Conservation (phyloP, 2,329 filamentous ascomycete species). For the Ceratocystis papillata region DNA sequence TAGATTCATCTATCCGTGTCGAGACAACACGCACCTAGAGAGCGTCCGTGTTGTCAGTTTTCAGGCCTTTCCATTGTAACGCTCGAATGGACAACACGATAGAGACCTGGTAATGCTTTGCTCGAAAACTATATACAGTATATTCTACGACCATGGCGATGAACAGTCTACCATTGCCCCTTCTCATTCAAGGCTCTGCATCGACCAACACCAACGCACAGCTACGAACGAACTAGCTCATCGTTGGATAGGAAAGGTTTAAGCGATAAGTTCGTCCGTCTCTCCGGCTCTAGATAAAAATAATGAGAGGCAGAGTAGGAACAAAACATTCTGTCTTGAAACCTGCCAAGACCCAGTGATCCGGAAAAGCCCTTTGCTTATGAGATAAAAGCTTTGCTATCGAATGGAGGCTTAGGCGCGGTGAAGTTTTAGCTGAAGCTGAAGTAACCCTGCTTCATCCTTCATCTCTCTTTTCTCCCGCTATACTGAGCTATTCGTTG, state of each 20-base stretch:
- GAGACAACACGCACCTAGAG: neutral
- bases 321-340: neutral
- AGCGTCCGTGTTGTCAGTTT: neutral
- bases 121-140: no score
- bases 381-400: neutral
- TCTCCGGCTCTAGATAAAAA: neutral
- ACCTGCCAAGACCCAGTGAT: conserved; percentile 9
- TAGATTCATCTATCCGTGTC: neutral
- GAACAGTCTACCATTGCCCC: no score
- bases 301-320: neutral
- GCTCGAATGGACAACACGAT: no score
- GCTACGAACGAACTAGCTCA: neutral
- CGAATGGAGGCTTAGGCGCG: neutral
- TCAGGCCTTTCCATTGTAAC: neutral
- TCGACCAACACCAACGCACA: neutral
- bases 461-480: neutral
- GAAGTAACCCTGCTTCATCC: neutral
- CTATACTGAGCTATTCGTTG: neutral
- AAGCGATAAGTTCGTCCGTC: conserved; percentile 1
- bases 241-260: neutral
- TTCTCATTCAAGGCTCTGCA: no score
- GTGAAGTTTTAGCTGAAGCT: neutral
- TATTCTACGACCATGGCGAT: no score
- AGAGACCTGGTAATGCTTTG: no score
- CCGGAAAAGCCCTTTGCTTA: neutral